A percentile compares a stretch with the other conserved stretches of the same genome.
Conservation (phyloP, 148 eudicot species). For the Spergularia bocconei region DNA sequence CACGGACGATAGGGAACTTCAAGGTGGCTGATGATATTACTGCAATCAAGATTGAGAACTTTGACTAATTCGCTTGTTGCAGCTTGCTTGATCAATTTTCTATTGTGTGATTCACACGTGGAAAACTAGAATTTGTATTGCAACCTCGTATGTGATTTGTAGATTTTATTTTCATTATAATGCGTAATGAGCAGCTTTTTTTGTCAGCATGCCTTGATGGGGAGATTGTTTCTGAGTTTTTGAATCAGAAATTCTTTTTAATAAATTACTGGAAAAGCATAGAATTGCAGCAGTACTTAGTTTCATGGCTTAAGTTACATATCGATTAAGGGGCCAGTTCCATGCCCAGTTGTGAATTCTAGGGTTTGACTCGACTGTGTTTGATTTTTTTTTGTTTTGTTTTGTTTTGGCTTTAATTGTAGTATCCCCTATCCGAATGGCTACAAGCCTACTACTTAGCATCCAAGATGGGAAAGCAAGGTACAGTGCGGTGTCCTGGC, state of each 20-base stretch:
- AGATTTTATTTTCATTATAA: background rate
- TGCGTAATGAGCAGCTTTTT: background rate
- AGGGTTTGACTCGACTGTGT: too few relatives aligned
- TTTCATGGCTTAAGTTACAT: too few relatives aligned
- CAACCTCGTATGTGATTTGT: background rate
- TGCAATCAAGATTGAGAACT: constrained; percentile 82
- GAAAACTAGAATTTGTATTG: background rate
- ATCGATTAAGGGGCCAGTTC: too few relatives aligned
- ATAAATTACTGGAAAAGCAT: background rate
- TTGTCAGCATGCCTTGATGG: background rate
- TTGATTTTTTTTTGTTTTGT: too few relatives aligned
- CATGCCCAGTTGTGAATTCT: too few relatives aligned
- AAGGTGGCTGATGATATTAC: constrained; percentile 74
- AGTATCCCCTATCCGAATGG: too few relatives aligned
- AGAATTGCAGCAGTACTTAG: too few relatives aligned
- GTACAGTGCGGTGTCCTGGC: too few relatives aligned
- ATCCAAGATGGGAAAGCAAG: too few relatives aligned
- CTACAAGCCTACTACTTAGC: too few relatives aligned
- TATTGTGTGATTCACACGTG: background rate
- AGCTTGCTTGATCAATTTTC: background rate
- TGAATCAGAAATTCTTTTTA: background rate
- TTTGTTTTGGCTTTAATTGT: too few relatives aligned
- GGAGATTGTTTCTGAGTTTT: background rate
- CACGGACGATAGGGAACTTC: constrained; percentile 73
- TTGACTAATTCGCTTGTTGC: constrained; percentile 38